Conservation (phyloP, 1,284 basidiomycete genomes). For the Malassezia vespertilionis region DNA sequence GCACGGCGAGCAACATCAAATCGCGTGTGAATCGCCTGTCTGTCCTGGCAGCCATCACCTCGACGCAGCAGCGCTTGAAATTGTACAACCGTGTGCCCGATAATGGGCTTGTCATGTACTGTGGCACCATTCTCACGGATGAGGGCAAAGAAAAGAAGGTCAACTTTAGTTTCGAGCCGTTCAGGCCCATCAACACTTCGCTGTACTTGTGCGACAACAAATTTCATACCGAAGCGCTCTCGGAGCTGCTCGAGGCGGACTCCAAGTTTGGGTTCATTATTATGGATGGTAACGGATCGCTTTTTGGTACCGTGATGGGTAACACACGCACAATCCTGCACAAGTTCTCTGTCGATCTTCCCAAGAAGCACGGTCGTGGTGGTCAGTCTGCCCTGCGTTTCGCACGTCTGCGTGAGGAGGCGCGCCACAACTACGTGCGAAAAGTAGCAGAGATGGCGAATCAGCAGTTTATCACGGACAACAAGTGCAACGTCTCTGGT, state of each 20-base stretch:
- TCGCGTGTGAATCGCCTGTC: conserved; percentile 96
- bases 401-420: conserved; percentile 97
- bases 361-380: conserved; percentile 99
- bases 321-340: conserved; percentile 95
- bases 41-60: conserved; percentile 92
- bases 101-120: conserved; percentile 85
- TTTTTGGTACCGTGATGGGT: conserved; percentile 89
- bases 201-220: conserved; percentile 99
- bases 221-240: conserved; percentile 95
- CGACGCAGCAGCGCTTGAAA: conserved; percentile 96
- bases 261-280: conserved; percentile 98
- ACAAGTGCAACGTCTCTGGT: conserved; percentile 96
- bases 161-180: conserved; percentile 80
- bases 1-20: conserved; percentile 79
- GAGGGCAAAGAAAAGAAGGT: conserved; percentile 90
- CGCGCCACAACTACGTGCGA: conserved; percentile 97
- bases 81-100: conserved; percentile 80
- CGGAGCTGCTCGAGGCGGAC: conserved; percentile 92
- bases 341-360: conserved; percentile 97
- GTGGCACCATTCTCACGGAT: conserved; percentile 88
- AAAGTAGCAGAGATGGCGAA: conserved; percentile 95
- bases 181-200: conserved; percentile 81
- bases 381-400: conserved; percentile 99
- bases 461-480: conserved; percentile 93
- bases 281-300: conserved; percentile 94